These are phyloP conservation scores for Ichthyophthirius multifiliis DNA, from an alignment of 169 alveolate genomes.

Conservation along the genomic window DNA sequence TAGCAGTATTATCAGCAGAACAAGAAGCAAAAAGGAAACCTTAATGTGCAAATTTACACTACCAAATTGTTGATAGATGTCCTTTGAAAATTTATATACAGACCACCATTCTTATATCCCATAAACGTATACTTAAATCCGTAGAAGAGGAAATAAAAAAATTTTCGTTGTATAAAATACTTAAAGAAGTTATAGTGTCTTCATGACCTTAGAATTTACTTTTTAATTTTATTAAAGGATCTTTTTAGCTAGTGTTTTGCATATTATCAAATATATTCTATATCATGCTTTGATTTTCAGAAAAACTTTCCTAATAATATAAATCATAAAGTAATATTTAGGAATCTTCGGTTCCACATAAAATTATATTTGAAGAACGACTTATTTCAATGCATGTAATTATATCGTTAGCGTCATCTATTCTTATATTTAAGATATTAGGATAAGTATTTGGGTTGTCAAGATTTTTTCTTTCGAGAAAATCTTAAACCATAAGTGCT, in stretches of 20 bases:
- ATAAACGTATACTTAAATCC: not conserved
- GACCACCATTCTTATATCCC: not conserved
- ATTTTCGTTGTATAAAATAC: not conserved
- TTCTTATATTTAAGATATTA: not conserved
- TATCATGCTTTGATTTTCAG: no score
- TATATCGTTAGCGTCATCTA: not conserved
- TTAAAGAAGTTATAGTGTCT: not conserved
- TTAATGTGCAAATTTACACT: conserved; percentile 1
- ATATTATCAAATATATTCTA: no score
- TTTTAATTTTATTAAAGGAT: not conserved
- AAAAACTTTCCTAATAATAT: no score
- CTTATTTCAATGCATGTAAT: not conserved
- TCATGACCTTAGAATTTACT: not conserved
- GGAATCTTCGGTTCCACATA: conserved; percentile 3
- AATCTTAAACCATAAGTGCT: not conserved
- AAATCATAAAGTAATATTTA: not conserved
- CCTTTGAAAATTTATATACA: not conserved
- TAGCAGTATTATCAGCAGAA: not conserved
- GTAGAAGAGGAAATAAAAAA: conserved; percentile 4
- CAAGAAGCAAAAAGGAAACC: conserved; percentile 1
- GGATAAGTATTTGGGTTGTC: not conserved
- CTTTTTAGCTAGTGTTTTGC: no score
- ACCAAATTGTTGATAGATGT: not conserved
- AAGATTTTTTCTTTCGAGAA: not conserved
- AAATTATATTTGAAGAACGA: not conserved